Conservation (phyloP, 176 grass and related monocot genomes). For the Puccinellia tenuiflora region DNA sequence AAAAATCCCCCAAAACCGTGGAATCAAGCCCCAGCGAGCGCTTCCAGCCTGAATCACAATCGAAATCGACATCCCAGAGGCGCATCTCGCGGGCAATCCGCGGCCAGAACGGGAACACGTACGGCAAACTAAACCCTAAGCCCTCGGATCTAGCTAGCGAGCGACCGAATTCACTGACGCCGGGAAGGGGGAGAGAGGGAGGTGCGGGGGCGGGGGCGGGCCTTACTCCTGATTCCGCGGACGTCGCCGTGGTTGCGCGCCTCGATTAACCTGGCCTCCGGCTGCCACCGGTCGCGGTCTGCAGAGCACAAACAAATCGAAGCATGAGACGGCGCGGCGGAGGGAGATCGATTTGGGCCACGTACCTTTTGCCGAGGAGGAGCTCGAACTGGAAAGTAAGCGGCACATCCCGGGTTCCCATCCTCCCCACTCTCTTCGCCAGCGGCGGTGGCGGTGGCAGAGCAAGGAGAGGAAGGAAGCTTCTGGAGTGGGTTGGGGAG, state of each 20-base stretch:
- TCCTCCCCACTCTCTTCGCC: not conserved
- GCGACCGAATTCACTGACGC: not conserved
- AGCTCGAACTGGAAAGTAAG: not conserved
- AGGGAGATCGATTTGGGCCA: not conserved
- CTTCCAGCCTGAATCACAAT: not conserved
- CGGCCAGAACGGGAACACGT: not conserved
- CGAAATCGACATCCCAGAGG: not conserved
- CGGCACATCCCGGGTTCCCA: not conserved
- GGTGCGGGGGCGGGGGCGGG: not conserved
- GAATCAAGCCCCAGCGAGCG: not conserved
- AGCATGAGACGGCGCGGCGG: not conserved
- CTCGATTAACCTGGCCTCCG: not conserved
- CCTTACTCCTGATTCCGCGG: constrained; percentile 19
- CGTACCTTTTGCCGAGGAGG: constrained; percentile 16
- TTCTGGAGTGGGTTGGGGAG: not conserved
- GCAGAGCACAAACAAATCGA: not conserved
- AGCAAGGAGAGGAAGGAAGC: not conserved
- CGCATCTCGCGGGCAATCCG: not conserved
- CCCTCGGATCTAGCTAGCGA: not conserved
- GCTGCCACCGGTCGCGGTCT: not conserved
- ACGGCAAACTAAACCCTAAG: not conserved
- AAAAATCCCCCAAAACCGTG: not conserved
- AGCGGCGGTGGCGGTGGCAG: not conserved
- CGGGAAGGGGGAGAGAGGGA: not conserved
- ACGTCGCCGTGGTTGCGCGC: constrained; percentile 7